A percentile compares a stretch with the other conserved stretches of the same genome.
Evolutionary conservation across 139 green algal species (phyloP).

Genomic region (Micractinium conductrix): DNA sequence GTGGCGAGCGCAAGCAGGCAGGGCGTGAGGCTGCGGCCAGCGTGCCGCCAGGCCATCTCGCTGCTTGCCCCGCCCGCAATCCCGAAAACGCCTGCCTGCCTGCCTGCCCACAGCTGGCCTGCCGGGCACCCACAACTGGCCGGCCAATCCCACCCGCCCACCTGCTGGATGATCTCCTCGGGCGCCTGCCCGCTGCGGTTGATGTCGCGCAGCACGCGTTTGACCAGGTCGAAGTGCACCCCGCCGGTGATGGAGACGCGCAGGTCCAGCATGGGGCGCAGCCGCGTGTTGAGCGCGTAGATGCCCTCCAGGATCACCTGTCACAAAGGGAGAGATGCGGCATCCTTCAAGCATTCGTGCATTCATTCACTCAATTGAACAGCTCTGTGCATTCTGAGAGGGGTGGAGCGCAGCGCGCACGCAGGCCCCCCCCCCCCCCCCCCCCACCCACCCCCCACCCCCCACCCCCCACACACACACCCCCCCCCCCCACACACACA

Average conservation of each 20-base stretch:
- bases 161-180: constrained; percentile 96
- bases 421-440: too few relatives aligned
- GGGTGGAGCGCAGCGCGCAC: too few relatives aligned
- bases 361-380: too few relatives aligned
- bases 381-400: too few relatives aligned
- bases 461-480: too few relatives aligned
- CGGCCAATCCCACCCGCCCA: constrained; percentile 1
- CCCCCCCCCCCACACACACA: too few relatives aligned
- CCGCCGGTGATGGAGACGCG: constrained; percentile 91
- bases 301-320: constrained; percentile 95
- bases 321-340: too few relatives aligned
- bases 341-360: too few relatives aligned
- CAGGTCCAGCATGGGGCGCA: constrained; percentile 78
- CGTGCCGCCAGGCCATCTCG: not conserved
- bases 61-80: not conserved
- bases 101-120: not conserved
- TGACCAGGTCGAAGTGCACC: constrained; percentile 98
- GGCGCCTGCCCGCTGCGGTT: constrained; percentile 86
- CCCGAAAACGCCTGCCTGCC: not conserved
- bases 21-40: not conserved
- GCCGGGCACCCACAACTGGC: not conserved
- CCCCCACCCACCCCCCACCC: too few relatives aligned
- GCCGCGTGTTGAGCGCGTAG: constrained; percentile 87
- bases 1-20: not conserved
- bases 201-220: constrained; percentile 97